Evolutionary conservation across 176 grass and related monocot species (phyloP).

Genomic region (Hordeum vulgare): DNA sequence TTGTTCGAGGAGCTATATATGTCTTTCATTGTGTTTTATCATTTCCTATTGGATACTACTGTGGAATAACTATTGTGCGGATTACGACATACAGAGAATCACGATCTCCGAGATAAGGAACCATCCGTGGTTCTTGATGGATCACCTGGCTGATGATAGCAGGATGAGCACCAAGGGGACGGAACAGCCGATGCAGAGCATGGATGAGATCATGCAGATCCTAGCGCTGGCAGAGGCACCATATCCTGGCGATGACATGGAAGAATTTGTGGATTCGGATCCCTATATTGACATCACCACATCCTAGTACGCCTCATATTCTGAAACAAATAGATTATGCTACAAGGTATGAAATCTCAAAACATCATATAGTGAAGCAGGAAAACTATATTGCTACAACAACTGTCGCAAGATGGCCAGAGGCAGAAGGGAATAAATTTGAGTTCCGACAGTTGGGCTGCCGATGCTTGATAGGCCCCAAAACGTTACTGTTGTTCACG

Average conservation of each 20-base stretch:
- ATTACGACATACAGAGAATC: slow-evolving; percentile 46
- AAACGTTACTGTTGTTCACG: not conserved
- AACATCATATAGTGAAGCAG: not conserved
- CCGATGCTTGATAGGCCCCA: not conserved
- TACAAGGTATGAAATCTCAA: slow-evolving; percentile 27
- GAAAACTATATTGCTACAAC: not conserved
- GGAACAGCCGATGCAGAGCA: slow-evolving; percentile 71
- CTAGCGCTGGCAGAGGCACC: slow-evolving; percentile 48
- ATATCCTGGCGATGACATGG: slow-evolving; percentile 52
- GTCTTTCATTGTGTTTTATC: not conserved
- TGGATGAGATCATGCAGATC: slow-evolving; percentile 89
- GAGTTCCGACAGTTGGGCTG: not conserved
- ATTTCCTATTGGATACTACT: not conserved
- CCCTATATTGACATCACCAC: slow-evolving; percentile 15
- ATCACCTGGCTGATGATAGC: slow-evolving; percentile 66
- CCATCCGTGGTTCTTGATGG: slow-evolving; percentile 77
- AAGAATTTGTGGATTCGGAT: not conserved
- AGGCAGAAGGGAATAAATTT: too few relatives aligned
- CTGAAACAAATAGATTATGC: slow-evolving; percentile 64
- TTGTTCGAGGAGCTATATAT: not conserved
- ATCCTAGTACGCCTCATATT: slow-evolving; percentile 1
- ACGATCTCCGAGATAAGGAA: slow-evolving; percentile 70
- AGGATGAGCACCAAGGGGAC: slow-evolving; percentile 62
- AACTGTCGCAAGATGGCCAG: not conserved
- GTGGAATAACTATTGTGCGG: not conserved